These are phyloP conservation scores for Ceratobasidium sp. DNA, from an alignment of 1,284 basidiomycete genomes.

Conservation along the genomic window DNA sequence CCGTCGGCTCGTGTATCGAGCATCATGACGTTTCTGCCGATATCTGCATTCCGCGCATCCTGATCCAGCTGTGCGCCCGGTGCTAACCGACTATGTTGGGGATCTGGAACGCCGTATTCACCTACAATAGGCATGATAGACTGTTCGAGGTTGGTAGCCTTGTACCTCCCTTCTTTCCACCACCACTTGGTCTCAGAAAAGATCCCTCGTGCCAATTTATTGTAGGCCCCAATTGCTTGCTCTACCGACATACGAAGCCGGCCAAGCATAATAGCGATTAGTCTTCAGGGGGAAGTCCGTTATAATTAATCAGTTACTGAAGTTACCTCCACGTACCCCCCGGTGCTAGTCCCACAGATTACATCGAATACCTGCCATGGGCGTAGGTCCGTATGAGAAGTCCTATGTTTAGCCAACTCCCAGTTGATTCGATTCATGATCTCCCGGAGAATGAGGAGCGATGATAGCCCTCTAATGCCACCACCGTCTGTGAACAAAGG, in stretches of 20 bases:
- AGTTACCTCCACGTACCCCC: not conserved
- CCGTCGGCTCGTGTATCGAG: not conserved
- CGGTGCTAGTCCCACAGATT: conserved; percentile 29
- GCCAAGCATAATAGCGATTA: conserved; percentile 55
- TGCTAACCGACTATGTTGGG: not conserved
- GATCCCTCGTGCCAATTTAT: conserved; percentile 8
- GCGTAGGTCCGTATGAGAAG: not conserved
- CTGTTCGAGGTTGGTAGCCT: conserved; percentile 7
- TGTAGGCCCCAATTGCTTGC: conserved; percentile 44
- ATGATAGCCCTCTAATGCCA: conserved; percentile 30
- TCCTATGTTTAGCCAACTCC: not conserved
- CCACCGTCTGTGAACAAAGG: conserved; percentile 12
- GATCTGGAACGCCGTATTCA: not conserved
- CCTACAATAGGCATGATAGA: not conserved
- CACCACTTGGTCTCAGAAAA: conserved; percentile 17
- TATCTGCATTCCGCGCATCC: not conserved
- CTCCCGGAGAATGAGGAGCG: conserved; percentile 28
- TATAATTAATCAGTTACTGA: not conserved
- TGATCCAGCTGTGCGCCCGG: not conserved
- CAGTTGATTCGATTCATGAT: not conserved
- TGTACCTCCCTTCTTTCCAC: conserved; percentile 25
- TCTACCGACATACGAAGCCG: conserved; percentile 53
- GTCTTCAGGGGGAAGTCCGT: conserved; percentile 46
- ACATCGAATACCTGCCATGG: conserved; percentile 24
- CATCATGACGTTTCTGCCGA: not conserved